Evolutionary conservation across 805 yeast genomes (phyloP).

Genomic region (Hanseniaspora lindneri): DNA sequence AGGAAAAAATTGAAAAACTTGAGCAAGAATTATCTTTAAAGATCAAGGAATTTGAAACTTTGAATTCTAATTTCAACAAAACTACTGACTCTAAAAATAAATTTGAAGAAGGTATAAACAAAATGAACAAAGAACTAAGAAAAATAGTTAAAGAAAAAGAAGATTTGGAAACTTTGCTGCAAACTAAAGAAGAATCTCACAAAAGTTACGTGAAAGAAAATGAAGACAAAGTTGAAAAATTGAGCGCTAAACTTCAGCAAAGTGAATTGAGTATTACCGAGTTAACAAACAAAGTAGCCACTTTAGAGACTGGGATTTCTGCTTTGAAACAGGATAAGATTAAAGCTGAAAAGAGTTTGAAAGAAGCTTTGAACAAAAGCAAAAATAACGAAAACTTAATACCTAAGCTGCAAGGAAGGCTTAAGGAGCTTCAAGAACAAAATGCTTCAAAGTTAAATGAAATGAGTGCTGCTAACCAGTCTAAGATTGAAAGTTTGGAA

Average conservation of each 20-base stretch:
- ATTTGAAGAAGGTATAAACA: constrained; percentile 80
- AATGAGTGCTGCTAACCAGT: constrained; percentile 2
- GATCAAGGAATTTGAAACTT: constrained; percentile 18
- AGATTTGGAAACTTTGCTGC: constrained; percentile 38
- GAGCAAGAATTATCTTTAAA: constrained; percentile 17
- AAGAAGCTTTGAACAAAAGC: constrained; percentile 23
- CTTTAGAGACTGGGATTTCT: constrained; percentile 22
- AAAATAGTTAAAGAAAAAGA: constrained; percentile 50
- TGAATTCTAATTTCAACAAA: constrained; percentile 25
- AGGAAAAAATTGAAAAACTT: constrained; percentile 29
- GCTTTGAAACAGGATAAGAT: constrained; percentile 22
- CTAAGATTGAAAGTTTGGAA: constrained; percentile 15
- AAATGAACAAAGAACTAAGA: constrained; percentile 76
- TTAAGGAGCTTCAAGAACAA: constrained; percentile 33
- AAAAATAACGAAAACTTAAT: constrained; percentile 30
- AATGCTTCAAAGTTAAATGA: constrained; percentile 14
- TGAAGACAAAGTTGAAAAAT: constrained; percentile 18
- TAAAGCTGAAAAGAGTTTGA: constrained; percentile 24
- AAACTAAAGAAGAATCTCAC: constrained; percentile 32
- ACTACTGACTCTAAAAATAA: constrained; percentile 36
- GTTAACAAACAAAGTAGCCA: constrained; percentile 17
- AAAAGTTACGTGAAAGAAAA: constrained; percentile 22
- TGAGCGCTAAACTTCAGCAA: constrained; percentile 16
- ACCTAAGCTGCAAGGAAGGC: constrained; percentile 36
- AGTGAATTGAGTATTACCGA: constrained; percentile 17